Base-by-base conservation (phyloP, 176 grass and related monocot genomes). In the Poa annua region DNA sequence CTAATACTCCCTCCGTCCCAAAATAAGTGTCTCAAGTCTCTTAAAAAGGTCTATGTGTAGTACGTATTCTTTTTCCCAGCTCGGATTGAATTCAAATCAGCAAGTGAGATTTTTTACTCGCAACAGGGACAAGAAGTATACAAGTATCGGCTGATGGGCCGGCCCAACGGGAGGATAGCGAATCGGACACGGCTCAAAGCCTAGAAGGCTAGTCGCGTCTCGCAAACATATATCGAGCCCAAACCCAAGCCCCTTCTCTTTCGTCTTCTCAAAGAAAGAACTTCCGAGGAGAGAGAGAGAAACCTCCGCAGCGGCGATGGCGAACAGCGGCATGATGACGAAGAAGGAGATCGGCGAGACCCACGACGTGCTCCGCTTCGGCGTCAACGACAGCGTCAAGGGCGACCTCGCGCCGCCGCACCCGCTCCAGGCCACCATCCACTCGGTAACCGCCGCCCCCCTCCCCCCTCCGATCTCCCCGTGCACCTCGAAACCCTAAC, bases 321-420 rank as follows among this genome's bases (percentile, higher is more conserved):
- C 84, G 55, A 75, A 81, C 81, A 35, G 76, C 91, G 44, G 81
- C 81, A 33, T 56, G 71, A 83, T 81, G 63, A 80, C 85, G 88
- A 90, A 86, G 74, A 87, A 76, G 83, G 92, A 88, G 63, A 14
- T 91, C 63, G 57, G 62, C 61, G 80, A 64, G 83, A 78, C 7
- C 70, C 88, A 92, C 81, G 87, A 90, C 77, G 20, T 70, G 10
- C 77, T 92, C 49, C 91, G 91, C 50, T 89, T 89, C 84, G 91
- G 91, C 66, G 35, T 87, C 71, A 78, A 84, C 56, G 87, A 66
- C 32, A 52, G 87, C 39, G 88, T 93, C 48, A 88, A 76, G 75
- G 75, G 83, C 2, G 88, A 93, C 80, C 80, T 87, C 61, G 66
- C 79, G 32, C 80, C 83, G n/a, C 45, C 34, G 20, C 92, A 91